Evolutionary conservation across 352 stramenopile genomes (phyloP).

Genomic region (Phytophthora palmivora): DNA sequence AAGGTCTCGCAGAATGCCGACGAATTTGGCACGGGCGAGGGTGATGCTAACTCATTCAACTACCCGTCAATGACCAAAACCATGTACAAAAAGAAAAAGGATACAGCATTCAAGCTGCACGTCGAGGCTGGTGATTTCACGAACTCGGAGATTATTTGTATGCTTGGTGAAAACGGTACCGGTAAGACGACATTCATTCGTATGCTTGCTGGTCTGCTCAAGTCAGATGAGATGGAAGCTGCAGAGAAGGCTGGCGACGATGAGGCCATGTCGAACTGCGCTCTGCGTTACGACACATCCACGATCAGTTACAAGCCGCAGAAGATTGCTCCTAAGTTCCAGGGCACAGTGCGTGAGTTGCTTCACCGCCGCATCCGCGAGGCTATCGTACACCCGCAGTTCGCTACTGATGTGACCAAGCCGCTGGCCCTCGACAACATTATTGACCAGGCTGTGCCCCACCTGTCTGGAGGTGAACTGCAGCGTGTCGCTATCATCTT

Average conservation of each 20-base stretch:
- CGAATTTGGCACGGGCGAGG: constrained; percentile 85
- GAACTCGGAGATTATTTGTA: constrained; percentile 99
- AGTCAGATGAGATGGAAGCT: constrained; percentile 96
- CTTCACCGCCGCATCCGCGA: constrained; percentile 98
- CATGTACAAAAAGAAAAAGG: constrained; percentile 93
- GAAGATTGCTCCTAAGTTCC: constrained; percentile 97
- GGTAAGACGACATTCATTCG: constrained; percentile 99
- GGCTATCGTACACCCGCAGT: constrained; percentile 98
- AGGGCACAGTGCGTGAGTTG: constrained; percentile 97
- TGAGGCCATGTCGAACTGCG: constrained; percentile 78
- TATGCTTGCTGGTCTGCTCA: constrained; percentile 99
- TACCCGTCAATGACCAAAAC: constrained; percentile 99
- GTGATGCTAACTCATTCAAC: constrained; percentile 92
- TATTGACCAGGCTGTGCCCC: constrained; percentile 98
- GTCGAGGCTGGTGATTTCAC: constrained; percentile 98
- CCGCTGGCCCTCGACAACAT: constrained; percentile 98
- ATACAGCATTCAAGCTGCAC: constrained; percentile 97
- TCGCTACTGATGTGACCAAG: constrained; percentile 99
- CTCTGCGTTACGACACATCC: constrained; percentile 84
- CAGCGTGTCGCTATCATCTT: constrained; percentile 99
- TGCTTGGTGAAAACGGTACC: constrained; percentile 99
- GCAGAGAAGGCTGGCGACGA: constrained; percentile 74
- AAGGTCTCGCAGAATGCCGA: constrained; percentile 97
- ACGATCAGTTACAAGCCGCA: constrained; percentile 99
- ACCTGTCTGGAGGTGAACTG: constrained; percentile 98